These are phyloP conservation scores for Kentomonas sorsogonicus DNA, from an alignment of 208 protist genomes.

Conservation along the genomic window DNA sequence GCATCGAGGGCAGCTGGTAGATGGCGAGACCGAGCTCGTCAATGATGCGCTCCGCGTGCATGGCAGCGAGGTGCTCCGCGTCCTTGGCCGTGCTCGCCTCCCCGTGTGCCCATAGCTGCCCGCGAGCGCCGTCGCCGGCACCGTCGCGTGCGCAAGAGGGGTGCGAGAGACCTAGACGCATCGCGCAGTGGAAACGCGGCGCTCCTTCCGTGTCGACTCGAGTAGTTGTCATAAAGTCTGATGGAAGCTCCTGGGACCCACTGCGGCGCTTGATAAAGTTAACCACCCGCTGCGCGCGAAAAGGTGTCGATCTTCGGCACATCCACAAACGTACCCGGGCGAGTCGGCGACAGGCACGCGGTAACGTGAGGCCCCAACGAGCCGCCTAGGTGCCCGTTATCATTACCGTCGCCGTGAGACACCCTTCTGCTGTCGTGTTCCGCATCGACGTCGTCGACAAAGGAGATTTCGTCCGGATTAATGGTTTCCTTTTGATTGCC, in stretches of 20 bases:
- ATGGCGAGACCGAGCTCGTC: slow-evolving; percentile 83
- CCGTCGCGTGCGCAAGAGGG: not conserved
- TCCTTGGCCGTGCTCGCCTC: slow-evolving; percentile 62
- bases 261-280: slow-evolving; percentile 60
- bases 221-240: slow-evolving; percentile 2
- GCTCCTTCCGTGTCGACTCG: not conserved
- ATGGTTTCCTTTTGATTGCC: too few relatives aligned
- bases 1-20: slow-evolving; percentile 81
- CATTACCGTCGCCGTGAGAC: too few relatives aligned
- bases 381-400: too few relatives aligned
- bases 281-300: slow-evolving; percentile 63
- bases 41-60: slow-evolving; percentile 84
- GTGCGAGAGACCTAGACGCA: slow-evolving; percentile 38
- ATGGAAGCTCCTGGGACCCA: not conserved
- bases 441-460: too few relatives aligned
- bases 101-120: slow-evolving; percentile 74
- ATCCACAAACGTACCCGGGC: slow-evolving; percentile 22
- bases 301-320: slow-evolving; percentile 34
- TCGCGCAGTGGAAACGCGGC: slow-evolving; percentile 30
- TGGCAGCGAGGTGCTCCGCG: slow-evolving; percentile 72
- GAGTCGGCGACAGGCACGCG: too few relatives aligned
- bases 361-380: too few relatives aligned
- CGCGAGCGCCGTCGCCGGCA: not conserved
- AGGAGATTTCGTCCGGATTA: too few relatives aligned
- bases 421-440: too few relatives aligned